phyloP scores from a whole-genome alignment of 2,329 filamentous ascomycete species.

The Cladorrhinum sp. region DNA sequence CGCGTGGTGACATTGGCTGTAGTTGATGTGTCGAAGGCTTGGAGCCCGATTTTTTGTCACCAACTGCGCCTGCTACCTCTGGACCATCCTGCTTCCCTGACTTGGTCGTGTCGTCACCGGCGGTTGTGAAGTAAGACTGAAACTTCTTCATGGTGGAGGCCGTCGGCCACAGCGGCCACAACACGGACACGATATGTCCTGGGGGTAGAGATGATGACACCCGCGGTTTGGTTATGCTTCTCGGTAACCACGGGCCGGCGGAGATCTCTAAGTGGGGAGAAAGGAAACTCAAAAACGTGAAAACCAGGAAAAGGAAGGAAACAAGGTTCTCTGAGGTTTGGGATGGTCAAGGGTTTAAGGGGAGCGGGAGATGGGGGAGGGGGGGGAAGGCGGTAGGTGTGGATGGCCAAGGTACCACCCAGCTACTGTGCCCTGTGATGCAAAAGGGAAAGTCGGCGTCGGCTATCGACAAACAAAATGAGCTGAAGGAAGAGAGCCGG shows the following conservation, averaged over 20 bases:
- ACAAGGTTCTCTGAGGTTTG: conserved; percentile 7
- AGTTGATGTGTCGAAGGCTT: conserved; percentile 19
- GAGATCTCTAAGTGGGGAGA: neutral
- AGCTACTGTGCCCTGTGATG: neutral
- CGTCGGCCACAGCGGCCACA: neutral
- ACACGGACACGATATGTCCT: neutral
- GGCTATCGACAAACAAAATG: neutral
- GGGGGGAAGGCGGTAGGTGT: no score
- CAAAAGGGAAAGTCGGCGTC: neutral
- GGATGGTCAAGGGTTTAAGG: neutral
- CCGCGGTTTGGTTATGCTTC: neutral
- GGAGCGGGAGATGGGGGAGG: no score
- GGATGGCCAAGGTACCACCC: neutral
- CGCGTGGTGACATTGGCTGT: conserved; percentile 11
- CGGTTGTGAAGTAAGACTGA: conserved; percentile 21
- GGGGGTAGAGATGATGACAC: neutral
- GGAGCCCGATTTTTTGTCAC: conserved; percentile 4
- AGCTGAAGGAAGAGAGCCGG: neutral
- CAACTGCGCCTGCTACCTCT: conserved; percentile 3
- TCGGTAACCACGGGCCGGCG: conserved; percentile 1
- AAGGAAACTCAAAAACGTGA: neutral
- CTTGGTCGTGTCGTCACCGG: conserved; percentile 5
- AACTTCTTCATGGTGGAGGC: conserved; percentile 22
- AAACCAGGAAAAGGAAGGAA: neutral
- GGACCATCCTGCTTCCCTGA: neutral